Base-by-base conservation (phyloP, 768 basidiomycete species). In the Calvatia gigantea region DNA sequence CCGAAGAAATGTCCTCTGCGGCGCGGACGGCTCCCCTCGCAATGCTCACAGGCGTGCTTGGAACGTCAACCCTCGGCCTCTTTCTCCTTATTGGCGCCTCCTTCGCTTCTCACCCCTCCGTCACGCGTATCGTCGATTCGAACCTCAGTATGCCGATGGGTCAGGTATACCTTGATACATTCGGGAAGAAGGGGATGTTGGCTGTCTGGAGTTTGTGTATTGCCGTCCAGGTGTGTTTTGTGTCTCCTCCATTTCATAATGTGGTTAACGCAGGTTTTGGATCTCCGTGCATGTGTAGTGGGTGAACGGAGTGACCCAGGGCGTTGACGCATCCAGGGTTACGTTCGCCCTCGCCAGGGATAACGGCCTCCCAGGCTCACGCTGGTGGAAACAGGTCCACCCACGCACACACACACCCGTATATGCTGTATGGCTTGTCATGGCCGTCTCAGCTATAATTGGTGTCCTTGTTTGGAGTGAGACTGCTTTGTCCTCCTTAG, bases 301-400 rank as follows among this genome's bases (percentile, higher is more conserved):
- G 61, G 80, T 83, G 19, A 84, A 83, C 1, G 84, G 84, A 1
- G 82, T 84, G 4, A 81, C 84, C 5, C 84, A 85, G 62, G 81
- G 77, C 15, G 83, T 85, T 12, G 84, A 85, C 58, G 84, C 84
- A 9, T 84, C 83, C 14, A 79, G 84, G 5, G 83, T 85, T 41
- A 73, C 85, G 35, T 85, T 84, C 46, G 83, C 83, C 3, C 82
- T 85, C 58, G 82, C 83, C 8, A 67, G 75, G 8, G 75, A 75
- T 42, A 63, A 72, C 43, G 74, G 70, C 11, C 60, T 73, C 7
- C 73, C 73, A 3, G 71, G 72, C 9, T 74, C 73, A 1, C 62
- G 64, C 21, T 71, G 64, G 65, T 71, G 69, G 70, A 70, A 70
- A 51, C 60, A 62, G 53, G 60, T 74, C 47, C 72, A 73, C 52